Percentiles rank a stretch among this genome's conserved stretches.
Conservation (phyloP, 495 filamentous ascomycete genomes). For the Thermochaetoides thermophila region DNA sequence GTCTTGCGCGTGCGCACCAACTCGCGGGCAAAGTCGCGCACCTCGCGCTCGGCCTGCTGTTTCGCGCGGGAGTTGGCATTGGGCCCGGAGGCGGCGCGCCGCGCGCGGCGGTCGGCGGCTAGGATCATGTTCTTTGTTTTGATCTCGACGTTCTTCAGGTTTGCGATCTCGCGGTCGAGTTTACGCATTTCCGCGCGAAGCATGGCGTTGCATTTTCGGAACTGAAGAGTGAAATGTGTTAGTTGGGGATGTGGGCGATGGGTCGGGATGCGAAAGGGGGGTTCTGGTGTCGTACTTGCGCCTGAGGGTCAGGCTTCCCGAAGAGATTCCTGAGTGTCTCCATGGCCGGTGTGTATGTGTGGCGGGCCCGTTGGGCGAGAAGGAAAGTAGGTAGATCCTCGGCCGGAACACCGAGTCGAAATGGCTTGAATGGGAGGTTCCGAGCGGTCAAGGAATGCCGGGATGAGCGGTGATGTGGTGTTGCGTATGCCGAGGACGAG, state of each 20-base stretch:
- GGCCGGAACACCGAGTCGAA: too few relatives aligned
- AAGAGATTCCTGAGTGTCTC: conserved; percentile 76
- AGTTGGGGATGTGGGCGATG: conserved; percentile 3
- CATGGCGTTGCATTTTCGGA: conserved; percentile 88
- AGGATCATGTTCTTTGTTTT: conserved; percentile 82
- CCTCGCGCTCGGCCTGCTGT: conserved; percentile 60
- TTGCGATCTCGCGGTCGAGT: conserved; percentile 79
- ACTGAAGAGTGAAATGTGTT: conserved; percentile 33
- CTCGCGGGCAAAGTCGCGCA: conserved; percentile 76
- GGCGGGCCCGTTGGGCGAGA: too few relatives aligned
- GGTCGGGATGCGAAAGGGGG: not conserved
- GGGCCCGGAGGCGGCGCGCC: conserved; percentile 36
- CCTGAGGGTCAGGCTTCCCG: conserved; percentile 82
- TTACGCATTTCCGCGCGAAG: conserved; percentile 86
- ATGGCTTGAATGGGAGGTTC: too few relatives aligned
- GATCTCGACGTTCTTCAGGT: conserved; percentile 56
- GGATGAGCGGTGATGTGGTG: too few relatives aligned
- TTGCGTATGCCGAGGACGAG: conserved; percentile 4
- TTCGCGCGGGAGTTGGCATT: conserved; percentile 62
- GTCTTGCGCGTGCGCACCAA: conserved; percentile 72
- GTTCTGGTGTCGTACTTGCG: conserved; percentile 51
- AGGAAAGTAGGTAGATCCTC: too few relatives aligned
- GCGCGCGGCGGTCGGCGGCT: conserved; percentile 59
- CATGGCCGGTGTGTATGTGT: conserved; percentile 51
- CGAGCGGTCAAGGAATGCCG: too few relatives aligned